Conservation (phyloP, 2,329 filamentous ascomycete species). For the Aspergillus ibericus region DNA sequence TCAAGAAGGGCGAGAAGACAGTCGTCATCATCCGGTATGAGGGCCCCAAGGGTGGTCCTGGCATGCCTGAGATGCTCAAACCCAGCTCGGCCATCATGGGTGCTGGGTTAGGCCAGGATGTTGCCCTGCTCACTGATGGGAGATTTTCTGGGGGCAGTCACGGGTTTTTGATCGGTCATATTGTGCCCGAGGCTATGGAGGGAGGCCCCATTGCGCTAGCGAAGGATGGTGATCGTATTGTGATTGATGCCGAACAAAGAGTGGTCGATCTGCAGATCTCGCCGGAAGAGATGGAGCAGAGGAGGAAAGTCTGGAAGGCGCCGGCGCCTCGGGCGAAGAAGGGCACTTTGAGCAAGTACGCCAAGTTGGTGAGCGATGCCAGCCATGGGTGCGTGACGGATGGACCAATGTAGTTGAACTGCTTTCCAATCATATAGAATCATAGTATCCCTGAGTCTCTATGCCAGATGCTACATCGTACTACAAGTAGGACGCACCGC, state of each 20-base stretch:
- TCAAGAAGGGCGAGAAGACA: conserved; percentile 69
- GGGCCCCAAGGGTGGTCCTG: conserved; percentile 67
- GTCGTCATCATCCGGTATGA: conserved; percentile 70
- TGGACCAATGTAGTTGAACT: background rate
- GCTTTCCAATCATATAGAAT: too few relatives aligned
- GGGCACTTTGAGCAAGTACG: conserved; percentile 15
- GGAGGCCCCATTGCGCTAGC: conserved; percentile 13
- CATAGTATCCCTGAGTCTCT: too few relatives aligned
- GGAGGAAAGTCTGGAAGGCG: conserved; percentile 8
- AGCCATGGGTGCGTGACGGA: conserved; percentile 15
- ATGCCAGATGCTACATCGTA: too few relatives aligned
- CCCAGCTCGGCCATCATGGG: conserved; percentile 71
- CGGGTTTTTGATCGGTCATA: conserved; percentile 36
- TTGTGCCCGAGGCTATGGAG: conserved; percentile 15
- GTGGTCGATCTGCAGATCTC: conserved; percentile 11
- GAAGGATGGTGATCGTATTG: conserved; percentile 9
- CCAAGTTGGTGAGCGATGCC: conserved; percentile 10
- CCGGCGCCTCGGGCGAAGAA: background rate
- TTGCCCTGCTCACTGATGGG: conserved; percentile 66
- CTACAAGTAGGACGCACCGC: too few relatives aligned
- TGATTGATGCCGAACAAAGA: conserved; percentile 12
- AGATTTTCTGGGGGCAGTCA: conserved; percentile 45
- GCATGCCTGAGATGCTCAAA: conserved; percentile 72
- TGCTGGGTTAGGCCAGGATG: conserved; percentile 65
- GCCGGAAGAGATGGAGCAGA: conserved; percentile 5